Evolutionary conservation across 345 rosid species (phyloP).

Genomic region (Gossypium herbaceum): DNA sequence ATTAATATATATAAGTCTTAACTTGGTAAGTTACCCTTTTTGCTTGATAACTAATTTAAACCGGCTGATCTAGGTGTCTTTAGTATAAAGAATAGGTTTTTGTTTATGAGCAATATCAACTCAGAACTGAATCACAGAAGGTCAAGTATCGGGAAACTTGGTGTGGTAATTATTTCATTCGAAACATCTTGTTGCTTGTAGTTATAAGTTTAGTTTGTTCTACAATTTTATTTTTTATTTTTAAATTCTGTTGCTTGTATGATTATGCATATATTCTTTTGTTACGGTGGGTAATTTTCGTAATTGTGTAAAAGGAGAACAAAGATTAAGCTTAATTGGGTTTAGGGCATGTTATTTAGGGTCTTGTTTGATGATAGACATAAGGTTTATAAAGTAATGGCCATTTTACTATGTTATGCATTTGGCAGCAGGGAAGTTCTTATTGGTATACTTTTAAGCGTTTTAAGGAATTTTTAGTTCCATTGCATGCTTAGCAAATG

Average conservation of each 20-base stretch:
- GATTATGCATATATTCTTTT: too few relatives aligned
- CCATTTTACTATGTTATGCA: neutral
- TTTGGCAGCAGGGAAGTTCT: neutral
- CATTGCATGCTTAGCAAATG: neutral
- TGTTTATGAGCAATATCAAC: neutral
- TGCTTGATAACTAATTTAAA: neutral
- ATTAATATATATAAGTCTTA: neutral
- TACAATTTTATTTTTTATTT: neutral
- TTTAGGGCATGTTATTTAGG: neutral
- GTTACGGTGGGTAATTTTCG: neutral
- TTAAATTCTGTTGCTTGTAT: too few relatives aligned
- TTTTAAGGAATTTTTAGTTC: neutral
- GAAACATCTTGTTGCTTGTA: neutral
- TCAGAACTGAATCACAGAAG: slow-evolving; percentile 5
- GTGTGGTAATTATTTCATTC: neutral
- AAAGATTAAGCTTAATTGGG: neutral
- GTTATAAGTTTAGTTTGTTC: neutral
- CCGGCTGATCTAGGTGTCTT: neutral
- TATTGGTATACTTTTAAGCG: neutral
- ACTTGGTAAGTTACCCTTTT: neutral
- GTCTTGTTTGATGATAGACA: slow-evolving; percentile 1
- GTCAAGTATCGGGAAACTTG: neutral
- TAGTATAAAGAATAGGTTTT: neutral
- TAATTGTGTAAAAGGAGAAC: neutral
- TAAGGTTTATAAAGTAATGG: slow-evolving; percentile 1